Conservation (phyloP, 306 rosid genomes). For the Pyrus pyrifolia region DNA sequence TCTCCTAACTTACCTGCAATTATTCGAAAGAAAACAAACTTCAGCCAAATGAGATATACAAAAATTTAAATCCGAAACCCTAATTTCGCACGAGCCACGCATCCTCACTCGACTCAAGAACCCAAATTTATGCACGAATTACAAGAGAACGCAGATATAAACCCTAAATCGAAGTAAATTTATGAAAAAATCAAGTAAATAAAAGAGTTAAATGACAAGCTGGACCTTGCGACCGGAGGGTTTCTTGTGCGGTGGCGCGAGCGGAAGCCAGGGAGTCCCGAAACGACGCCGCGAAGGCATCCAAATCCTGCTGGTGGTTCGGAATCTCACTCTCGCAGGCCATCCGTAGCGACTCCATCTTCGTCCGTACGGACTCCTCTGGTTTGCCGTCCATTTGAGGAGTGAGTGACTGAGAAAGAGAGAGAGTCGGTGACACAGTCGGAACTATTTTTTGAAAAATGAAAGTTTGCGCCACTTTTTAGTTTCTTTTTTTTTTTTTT, state of each 20-base stretch:
- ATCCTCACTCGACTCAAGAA: neutral
- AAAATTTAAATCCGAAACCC: slow-evolving; percentile 29
- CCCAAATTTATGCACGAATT: neutral
- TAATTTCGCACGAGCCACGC: neutral
- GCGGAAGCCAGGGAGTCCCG: slow-evolving; percentile 36
- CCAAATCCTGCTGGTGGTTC: slow-evolving; percentile 30
- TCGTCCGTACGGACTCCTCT: slow-evolving; percentile 21
- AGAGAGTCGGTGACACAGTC: neutral
- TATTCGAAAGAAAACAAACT: neutral
- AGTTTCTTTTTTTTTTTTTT: no score
- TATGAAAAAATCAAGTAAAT: neutral
- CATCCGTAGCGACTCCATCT: slow-evolving; percentile 41
- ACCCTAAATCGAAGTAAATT: neutral
- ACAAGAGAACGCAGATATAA: neutral
- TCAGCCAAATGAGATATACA: neutral
- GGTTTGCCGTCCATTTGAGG: slow-evolving; percentile 22
- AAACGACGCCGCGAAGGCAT: slow-evolving; percentile 25
- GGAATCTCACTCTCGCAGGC: slow-evolving; percentile 35
- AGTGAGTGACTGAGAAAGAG: neutral
- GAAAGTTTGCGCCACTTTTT: neutral
- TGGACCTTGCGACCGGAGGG: slow-evolving; percentile 44
- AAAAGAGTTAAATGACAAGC: neutral
- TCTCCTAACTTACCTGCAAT: slow-evolving; percentile 44
- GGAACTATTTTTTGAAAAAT: neutral
- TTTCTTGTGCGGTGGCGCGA: slow-evolving; percentile 27